Conservation (phyloP, 768 basidiomycete species). For the Agrocybe pediades region DNA sequence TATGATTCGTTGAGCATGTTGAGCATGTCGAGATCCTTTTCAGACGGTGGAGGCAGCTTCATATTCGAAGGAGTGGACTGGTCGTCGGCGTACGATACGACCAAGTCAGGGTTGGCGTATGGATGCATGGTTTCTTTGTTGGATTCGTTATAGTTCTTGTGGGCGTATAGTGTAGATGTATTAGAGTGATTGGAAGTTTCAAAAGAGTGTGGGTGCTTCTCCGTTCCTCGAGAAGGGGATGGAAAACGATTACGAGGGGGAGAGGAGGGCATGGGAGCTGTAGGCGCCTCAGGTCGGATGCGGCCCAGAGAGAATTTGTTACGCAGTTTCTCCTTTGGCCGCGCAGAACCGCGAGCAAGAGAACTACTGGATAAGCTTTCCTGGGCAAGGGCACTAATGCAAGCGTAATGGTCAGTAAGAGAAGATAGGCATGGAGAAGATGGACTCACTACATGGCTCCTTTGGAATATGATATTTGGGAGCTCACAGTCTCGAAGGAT, state of each 20-base stretch:
- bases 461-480: conserved; percentile 49
- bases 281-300: conserved; percentile 34
- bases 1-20: conserved; percentile 50
- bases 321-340: conserved; percentile 34
- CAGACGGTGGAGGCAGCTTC: conserved; percentile 28
- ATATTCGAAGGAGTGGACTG: conserved; percentile 28
- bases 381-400: conserved; percentile 55
- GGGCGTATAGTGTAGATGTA: conserved; percentile 17
- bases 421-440: conserved; percentile 6
- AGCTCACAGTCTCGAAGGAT: conserved; percentile 61
- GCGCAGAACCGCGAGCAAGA: conserved; percentile 36
- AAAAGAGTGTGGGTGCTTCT: conserved; percentile 7
- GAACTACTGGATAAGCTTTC: conserved; percentile 62
- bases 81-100: conserved; percentile 38
- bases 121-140: conserved; percentile 59
- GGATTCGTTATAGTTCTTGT: conserved; percentile 8
- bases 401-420: conserved; percentile 5
- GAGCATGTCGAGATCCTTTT: conserved; percentile 55
- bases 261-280: conserved; percentile 32
- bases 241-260: conserved; percentile 27
- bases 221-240: conserved; percentile 12
- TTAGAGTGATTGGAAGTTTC: conserved; percentile 15
- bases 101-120: conserved; percentile 79
- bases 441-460: conserved; percentile 61
- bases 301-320: conserved; percentile 47